Percentiles rank a stretch among this genome's conserved stretches.
Evolutionary conservation across 2,329 filamentous ascomycete genomes (phyloP).

Genomic region (Sporothrix globosa): DNA sequence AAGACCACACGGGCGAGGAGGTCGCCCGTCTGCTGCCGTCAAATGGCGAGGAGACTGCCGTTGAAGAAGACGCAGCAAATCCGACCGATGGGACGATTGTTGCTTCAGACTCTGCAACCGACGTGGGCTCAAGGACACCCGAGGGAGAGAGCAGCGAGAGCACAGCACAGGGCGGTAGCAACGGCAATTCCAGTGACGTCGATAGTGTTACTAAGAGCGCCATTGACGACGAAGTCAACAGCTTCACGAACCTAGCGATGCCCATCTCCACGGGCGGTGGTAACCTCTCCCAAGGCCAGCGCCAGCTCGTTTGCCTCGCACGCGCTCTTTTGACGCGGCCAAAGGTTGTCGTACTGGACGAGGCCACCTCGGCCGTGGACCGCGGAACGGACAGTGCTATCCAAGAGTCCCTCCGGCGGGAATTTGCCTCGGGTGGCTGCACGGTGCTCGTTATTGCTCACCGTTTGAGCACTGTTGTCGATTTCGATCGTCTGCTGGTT

Average conservation of each 20-base stretch:
- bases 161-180: slow-evolving; percentile 24
- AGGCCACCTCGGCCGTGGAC: slow-evolving; percentile 57
- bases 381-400: slow-evolving; percentile 60
- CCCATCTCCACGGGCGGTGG: slow-evolving; percentile 43
- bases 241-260: slow-evolving; percentile 43
- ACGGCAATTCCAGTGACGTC: slow-evolving; percentile 24
- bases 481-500: slow-evolving; percentile 56
- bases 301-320: slow-evolving; percentile 54
- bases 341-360: slow-evolving; percentile 50
- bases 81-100: slow-evolving; percentile 29
- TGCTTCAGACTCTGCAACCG: slow-evolving; percentile 32
- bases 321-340: slow-evolving; percentile 49
- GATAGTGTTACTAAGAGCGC: slow-evolving; percentile 22
- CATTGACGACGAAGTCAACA: slow-evolving; percentile 36
- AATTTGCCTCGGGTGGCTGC: slow-evolving; percentile 53
- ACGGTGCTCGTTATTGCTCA: slow-evolving; percentile 55
- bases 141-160: slow-evolving; percentile 25
- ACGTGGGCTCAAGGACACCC: slow-evolving; percentile 30
- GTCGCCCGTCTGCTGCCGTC: slow-evolving; percentile 31
- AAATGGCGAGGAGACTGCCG: slow-evolving; percentile 29
- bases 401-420: slow-evolving; percentile 57
- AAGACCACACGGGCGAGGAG: slow-evolving; percentile 31
- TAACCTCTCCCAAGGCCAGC: slow-evolving; percentile 52
- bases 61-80: slow-evolving; percentile 36
- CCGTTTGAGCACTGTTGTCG: slow-evolving; percentile 51